Evolutionary conservation across 306 rosid genomes (phyloP).

Genomic region (Astragalus glycyphyllos): DNA sequence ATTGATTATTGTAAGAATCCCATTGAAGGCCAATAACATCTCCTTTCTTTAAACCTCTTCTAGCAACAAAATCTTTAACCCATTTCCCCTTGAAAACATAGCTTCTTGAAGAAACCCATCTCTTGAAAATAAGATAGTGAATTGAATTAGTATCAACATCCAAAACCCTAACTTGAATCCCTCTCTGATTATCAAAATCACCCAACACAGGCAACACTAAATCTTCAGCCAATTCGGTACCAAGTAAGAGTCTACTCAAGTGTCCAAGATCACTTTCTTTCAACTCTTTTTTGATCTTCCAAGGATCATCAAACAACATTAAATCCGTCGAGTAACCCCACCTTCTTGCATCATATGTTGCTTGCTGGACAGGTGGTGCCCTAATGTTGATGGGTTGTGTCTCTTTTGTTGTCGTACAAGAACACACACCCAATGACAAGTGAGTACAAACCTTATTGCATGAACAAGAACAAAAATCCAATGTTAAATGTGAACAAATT

Average conservation of each 20-base stretch:
- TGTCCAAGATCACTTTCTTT: slow-evolving; percentile 23
- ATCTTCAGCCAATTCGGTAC: background rate
- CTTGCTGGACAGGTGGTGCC: background rate
- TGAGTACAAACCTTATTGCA: background rate
- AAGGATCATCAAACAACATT: background rate
- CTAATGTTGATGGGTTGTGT: background rate
- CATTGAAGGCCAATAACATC: background rate
- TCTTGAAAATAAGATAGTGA: background rate
- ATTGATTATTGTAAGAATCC: background rate
- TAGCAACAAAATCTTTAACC: background rate
- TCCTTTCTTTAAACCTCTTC: background rate
- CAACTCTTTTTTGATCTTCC: slow-evolving; percentile 32
- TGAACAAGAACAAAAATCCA: too few relatives aligned
- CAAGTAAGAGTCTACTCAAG: background rate
- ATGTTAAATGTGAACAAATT: too few relatives aligned
- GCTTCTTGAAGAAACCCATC: background rate
- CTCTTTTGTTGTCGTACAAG: background rate
- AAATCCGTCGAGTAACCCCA: background rate
- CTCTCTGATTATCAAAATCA: background rate
- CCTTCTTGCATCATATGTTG: background rate
- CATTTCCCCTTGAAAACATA: background rate
- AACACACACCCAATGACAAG: background rate
- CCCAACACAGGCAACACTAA: background rate
- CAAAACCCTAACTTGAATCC: background rate
- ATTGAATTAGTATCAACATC: background rate